phyloP scores from a whole-genome alignment of 306 rosid species.

The Senna tora region DNA sequence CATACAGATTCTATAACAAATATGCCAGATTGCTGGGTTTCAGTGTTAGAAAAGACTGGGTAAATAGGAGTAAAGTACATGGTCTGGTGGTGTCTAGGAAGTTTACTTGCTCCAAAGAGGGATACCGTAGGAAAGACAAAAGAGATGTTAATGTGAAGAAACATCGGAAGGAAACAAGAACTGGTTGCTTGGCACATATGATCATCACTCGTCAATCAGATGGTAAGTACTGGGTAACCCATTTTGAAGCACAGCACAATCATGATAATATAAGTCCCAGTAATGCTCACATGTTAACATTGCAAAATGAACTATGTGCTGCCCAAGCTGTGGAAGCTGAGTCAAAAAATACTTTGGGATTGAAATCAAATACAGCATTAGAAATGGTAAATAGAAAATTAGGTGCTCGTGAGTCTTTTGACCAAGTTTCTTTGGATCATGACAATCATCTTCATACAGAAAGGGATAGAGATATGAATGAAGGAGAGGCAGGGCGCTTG shows the following conservation, averaged over 20 bases:
- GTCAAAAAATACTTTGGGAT: slow-evolving; percentile 36
- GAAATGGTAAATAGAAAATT: slow-evolving; percentile 40
- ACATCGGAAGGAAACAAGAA: slow-evolving; percentile 70
- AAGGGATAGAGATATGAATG: slow-evolving; percentile 58
- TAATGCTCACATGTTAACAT: slow-evolving; percentile 36
- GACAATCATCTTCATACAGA: slow-evolving; percentile 53
- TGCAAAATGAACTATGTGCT: slow-evolving; percentile 44
- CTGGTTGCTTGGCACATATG: slow-evolving; percentile 77
- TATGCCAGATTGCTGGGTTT: slow-evolving; percentile 68
- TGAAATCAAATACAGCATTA: slow-evolving; percentile 43
- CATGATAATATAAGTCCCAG: slow-evolving; percentile 52
- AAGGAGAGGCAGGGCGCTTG: slow-evolving; percentile 64
- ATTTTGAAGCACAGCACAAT: slow-evolving; percentile 67
- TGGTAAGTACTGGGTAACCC: slow-evolving; percentile 62
- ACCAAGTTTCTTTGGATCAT: slow-evolving; percentile 44
- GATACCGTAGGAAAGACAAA: slow-evolving; percentile 62
- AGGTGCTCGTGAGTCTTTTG: slow-evolving; percentile 47
- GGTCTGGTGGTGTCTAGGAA: slow-evolving; percentile 76
- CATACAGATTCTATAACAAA: slow-evolving; percentile 55
- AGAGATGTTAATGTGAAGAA: slow-evolving; percentile 61
- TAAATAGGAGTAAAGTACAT: slow-evolving; percentile 71
- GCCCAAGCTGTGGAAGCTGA: slow-evolving; percentile 46
- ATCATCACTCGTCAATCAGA: slow-evolving; percentile 64
- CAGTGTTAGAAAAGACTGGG: slow-evolving; percentile 71
- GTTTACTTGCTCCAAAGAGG: slow-evolving; percentile 74